Conservation (phyloP, 345 rosid genomes). For the Moricandia arvensis region DNA sequence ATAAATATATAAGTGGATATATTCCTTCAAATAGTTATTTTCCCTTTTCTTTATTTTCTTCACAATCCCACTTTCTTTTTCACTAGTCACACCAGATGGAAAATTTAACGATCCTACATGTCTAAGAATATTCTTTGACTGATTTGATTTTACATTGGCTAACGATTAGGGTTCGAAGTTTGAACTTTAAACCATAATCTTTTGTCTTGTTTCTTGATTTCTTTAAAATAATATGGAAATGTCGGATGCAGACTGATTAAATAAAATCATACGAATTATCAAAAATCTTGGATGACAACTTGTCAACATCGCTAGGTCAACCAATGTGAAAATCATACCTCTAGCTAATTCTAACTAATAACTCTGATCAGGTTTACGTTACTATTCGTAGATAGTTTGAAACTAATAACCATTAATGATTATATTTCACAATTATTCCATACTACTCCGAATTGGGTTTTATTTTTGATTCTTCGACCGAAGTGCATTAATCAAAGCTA, state of each 20-base stretch:
- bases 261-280: background rate
- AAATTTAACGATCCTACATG: no score
- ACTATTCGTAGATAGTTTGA: no score
- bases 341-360: no score
- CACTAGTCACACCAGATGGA: background rate
- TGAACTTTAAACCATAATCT: no score
- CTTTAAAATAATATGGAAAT: background rate
- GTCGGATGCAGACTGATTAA: background rate
- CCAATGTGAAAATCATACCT: background rate
- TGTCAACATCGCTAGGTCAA: conserved; percentile 13
- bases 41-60: background rate
- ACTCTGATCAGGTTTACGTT: no score
- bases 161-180: background rate
- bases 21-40: background rate
- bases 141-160: background rate
- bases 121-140: background rate
- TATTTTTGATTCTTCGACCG: background rate
- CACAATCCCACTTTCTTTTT: background rate
- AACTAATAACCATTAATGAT: no score
- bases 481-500: background rate
- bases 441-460: no score
- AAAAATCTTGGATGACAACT: background rate
- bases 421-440: background rate
- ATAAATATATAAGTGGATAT: no score
- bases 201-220: background rate